Evolutionary conservation across 2,329 filamentous ascomycete genomes (phyloP).

Genomic region (Venturiaceae sp.): DNA sequence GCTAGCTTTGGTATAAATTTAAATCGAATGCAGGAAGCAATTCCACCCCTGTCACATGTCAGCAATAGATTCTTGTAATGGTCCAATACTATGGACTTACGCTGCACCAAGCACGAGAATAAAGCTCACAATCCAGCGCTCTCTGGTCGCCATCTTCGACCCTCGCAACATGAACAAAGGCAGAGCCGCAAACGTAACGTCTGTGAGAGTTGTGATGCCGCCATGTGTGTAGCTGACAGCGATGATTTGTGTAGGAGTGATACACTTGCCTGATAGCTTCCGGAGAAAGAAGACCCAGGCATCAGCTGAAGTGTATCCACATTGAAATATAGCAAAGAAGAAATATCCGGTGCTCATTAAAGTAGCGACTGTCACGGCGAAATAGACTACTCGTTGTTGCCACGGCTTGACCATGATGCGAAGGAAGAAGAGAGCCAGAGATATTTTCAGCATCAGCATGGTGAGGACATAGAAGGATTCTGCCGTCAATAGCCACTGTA

Average conservation of each 20-base stretch:
- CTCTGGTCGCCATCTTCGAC: conserved; percentile 27
- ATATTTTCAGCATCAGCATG: conserved; percentile 33
- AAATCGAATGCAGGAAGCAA: conserved; percentile 9
- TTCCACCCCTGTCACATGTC: neutral
- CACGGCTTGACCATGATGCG: conserved; percentile 31
- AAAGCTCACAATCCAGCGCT: conserved; percentile 29
- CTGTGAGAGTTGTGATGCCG: conserved; percentile 26
- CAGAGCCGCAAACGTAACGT: conserved; percentile 25
- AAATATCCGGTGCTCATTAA: conserved; percentile 22
- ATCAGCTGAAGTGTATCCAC: conserved; percentile 12
- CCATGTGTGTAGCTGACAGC: conserved; percentile 11
- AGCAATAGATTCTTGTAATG: neutral
- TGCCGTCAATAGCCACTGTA: conserved; percentile 22
- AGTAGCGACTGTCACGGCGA: conserved; percentile 17
- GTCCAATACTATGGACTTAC: neutral
- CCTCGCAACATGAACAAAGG: conserved; percentile 30
- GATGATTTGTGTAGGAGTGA: neutral
- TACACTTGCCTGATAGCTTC: conserved; percentile 3
- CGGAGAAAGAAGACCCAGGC: neutral
- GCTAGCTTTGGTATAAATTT: conserved; percentile 3
- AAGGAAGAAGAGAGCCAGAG: conserved; percentile 34
- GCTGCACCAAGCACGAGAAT: conserved; percentile 31
- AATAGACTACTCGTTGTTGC: conserved; percentile 22
- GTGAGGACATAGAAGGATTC: conserved; percentile 30
- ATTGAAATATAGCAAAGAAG: conserved; percentile 20